phyloP scores from a whole-genome alignment of 441 rosid species.

The Geranium incanum region DNA sequence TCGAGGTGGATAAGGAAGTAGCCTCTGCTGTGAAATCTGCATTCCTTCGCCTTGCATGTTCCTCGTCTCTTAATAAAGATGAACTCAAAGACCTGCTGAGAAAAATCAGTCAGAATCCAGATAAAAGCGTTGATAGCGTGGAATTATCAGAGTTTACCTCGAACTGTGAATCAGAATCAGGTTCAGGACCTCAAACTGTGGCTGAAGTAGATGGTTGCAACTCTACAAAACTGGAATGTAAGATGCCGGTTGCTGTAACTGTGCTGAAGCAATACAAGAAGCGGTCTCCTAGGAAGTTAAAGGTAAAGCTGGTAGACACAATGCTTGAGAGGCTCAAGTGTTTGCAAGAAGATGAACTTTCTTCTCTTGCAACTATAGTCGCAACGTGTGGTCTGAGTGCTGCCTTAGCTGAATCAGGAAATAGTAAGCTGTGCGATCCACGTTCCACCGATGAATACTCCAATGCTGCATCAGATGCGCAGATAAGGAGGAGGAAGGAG shows the following conservation, averaged over 20 bases:
- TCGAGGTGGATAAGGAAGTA: slow-evolving; percentile 89
- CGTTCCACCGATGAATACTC: slow-evolving; percentile 21
- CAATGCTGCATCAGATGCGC: slow-evolving; percentile 21
- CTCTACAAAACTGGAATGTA: slow-evolving; percentile 23
- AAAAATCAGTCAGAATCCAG: slow-evolving; percentile 73
- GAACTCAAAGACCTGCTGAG: slow-evolving; percentile 60
- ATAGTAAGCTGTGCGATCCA: slow-evolving; percentile 27
- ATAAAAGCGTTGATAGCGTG: slow-evolving; percentile 30
- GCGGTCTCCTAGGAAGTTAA: slow-evolving; percentile 54
- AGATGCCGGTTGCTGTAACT: slow-evolving; percentile 25
- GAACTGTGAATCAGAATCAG: slow-evolving; percentile 55
- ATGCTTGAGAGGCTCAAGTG: slow-evolving; percentile 77
- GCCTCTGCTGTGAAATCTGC: slow-evolving; percentile 82
- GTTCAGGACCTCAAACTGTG: slow-evolving; percentile 35
- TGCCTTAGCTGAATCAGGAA: slow-evolving; percentile 63
- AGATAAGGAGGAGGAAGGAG: slow-evolving; percentile 25
- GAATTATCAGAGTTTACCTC: slow-evolving; percentile 42
- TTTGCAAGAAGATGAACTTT: slow-evolving; percentile 80
- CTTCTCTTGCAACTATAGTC: slow-evolving; percentile 78
- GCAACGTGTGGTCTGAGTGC: slow-evolving; percentile 92
- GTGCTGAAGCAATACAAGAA: slow-evolving; percentile 49
- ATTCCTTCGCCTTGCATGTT: slow-evolving; percentile 50
- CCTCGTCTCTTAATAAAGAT: slow-evolving; percentile 49
- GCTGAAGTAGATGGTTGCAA: slow-evolving; percentile 28
- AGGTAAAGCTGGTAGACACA: slow-evolving; percentile 49